Evolutionary conservation across 169 alveolate species (phyloP).

Genomic region (Neospora caninum): DNA sequence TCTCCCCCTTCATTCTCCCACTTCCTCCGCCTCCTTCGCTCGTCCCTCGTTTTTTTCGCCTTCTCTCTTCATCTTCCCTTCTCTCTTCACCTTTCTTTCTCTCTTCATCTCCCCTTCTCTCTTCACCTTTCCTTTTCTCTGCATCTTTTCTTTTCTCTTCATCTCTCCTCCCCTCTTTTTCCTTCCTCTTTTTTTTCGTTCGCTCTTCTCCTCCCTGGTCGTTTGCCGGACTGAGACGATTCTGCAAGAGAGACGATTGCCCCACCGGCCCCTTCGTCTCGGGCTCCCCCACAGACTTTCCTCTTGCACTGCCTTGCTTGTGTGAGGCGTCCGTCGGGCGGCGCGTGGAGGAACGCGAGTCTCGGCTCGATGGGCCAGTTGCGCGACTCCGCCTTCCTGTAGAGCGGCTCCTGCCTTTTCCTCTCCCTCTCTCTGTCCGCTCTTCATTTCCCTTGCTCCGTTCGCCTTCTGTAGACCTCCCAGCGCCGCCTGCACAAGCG

Average conservation of each 20-base stretch:
- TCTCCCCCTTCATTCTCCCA: not conserved
- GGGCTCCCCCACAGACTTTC: too few relatives aligned
- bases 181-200: not conserved
- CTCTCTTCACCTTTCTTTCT: not conserved
- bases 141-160: not conserved
- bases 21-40: not conserved
- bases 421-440: not conserved
- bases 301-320: too few relatives aligned
- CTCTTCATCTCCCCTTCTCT: not conserved
- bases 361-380: too few relatives aligned
- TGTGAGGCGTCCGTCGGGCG: too few relatives aligned
- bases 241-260: too few relatives aligned
- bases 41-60: not conserved
- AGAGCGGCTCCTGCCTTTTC: too few relatives aligned
- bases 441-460: not conserved
- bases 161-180: not conserved
- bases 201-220: not conserved
- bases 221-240: too few relatives aligned
- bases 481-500: not conserved
- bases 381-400: not conserved
- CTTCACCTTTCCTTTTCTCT: not conserved
- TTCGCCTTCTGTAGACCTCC: not conserved
- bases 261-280: too few relatives aligned
- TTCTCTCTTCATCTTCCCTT: not conserved
- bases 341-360: too few relatives aligned